phyloP scores from a whole-genome alignment of 345 rosid genomes.

The Aurinia saxatilis region DNA sequence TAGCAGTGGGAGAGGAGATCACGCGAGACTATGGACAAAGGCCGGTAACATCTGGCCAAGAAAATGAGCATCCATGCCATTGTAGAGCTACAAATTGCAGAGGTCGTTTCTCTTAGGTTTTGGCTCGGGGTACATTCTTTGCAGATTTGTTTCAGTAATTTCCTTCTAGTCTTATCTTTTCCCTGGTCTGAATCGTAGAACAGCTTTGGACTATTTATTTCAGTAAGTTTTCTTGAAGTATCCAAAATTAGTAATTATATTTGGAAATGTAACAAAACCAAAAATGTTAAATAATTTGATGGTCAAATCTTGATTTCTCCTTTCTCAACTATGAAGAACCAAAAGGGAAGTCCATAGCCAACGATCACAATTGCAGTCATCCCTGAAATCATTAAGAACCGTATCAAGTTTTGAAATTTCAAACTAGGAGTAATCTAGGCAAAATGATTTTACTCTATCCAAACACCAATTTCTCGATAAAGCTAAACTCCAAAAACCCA shows the following conservation, averaged over 20 bases:
- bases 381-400: constrained; percentile 35
- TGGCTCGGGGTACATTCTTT: constrained; percentile 18
- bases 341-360: constrained; percentile 50
- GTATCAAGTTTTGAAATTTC: constrained; percentile 2
- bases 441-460: no score
- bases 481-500: no score
- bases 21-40: constrained; percentile 54
- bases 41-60: constrained; percentile 44
- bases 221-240: not conserved
- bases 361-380: constrained; percentile 42
- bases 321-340: constrained; percentile 42
- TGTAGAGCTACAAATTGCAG: constrained; percentile 68
- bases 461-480: no score
- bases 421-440: no score
- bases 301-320: constrained; percentile 41
- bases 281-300: no score
- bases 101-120: constrained; percentile 46
- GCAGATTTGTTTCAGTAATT: constrained; percentile 7
- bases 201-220: not conserved
- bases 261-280: not conserved
- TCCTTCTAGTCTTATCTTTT: not conserved
- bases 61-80: constrained; percentile 45
- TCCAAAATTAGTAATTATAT: not conserved
- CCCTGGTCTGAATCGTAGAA: not conserved
- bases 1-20: constrained; percentile 86